Evolutionary conservation across 2,329 filamentous ascomycete species (phyloP), one percentile per base, ranked within the genome.

Genomic region (Alternaria panax): DNA sequence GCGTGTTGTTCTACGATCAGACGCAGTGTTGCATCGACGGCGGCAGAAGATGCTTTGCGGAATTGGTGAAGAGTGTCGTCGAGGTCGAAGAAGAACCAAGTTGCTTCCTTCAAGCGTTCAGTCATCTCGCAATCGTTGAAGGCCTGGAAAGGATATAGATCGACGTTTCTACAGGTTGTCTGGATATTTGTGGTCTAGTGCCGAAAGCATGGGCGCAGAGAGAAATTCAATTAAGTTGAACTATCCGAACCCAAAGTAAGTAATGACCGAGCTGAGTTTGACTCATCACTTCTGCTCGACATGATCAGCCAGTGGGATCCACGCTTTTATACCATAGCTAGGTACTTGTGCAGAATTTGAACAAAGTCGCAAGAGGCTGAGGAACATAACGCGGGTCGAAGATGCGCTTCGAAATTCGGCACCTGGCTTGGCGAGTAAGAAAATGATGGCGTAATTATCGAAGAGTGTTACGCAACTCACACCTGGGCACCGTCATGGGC

Each of bases 21-120:
- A 1, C 60, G 51, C 5, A 84, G 75, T 5, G 78, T 74, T 5
- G 62, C 38, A 0, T 61, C 54, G 1, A 75, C 78, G 2, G 82
- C 82, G 5, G 63, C 53, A 1, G 63, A 57, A 1, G 81, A 82
- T 11, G 79, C 79, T 18, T 64, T 72, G 48, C 80, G 80, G 48
- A 83, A 84, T 45, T 81, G 76, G 57, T 84, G 82, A 1, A 84
- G 69, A 0, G 81, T 83, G 62, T 84, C 81, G 55, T 84, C 82
- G 6, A 85, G 77, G 40, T 84, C 82, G 52, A 84, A 84, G 1
- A 78, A 80, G 36, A 82, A 75, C 80, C 81, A 83, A 25, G 32
- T 58, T 14, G 59, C 47, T 14, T n/a, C 9, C 16, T 42, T 40
- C 9, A 50, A 8, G 14, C n/a, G 12, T 41, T 55, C 32, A 36